These are phyloP conservation scores for Wickerhamomyces pijperi DNA, from an alignment of 805 yeast species.

Conservation along the genomic window DNA sequence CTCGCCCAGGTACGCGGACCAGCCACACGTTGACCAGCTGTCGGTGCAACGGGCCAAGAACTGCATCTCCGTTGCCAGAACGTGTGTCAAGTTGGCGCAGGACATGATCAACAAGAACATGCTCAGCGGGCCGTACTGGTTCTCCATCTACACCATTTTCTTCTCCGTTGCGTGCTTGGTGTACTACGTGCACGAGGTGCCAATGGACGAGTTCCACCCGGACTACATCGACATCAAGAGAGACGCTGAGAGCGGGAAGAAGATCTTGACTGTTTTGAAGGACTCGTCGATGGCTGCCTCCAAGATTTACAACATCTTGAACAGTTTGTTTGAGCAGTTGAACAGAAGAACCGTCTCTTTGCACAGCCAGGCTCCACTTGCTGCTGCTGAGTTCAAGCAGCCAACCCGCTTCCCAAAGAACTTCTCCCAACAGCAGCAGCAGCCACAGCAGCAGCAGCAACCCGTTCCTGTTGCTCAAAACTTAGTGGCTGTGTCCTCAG, in stretches of 20 bases:
- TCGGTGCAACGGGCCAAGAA: slow-evolving; percentile 68
- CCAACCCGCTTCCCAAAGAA: slow-evolving; percentile 2
- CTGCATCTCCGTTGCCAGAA: slow-evolving; percentile 75
- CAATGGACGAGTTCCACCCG: slow-evolving; percentile 31
- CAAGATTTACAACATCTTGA: slow-evolving; percentile 69
- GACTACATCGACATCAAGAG: slow-evolving; percentile 49
- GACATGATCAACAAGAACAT: slow-evolving; percentile 66
- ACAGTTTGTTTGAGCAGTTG: slow-evolving; percentile 68
- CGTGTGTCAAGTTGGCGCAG: slow-evolving; percentile 70
- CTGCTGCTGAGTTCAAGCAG: slow-evolving; percentile 1
- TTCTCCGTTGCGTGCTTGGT: slow-evolving; percentile 82
- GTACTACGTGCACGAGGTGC: slow-evolving; percentile 58
- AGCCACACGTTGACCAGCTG: slow-evolving; percentile 35
- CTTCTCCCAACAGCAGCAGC: slow-evolving; percentile 5
- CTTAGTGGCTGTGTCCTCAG: slow-evolving; percentile 9
- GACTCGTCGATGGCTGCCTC: slow-evolving; percentile 69
- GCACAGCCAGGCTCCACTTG: slow-evolving; percentile 17
- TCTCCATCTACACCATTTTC: slow-evolving; percentile 79
- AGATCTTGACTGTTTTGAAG: slow-evolving; percentile 58
- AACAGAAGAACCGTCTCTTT: slow-evolving; percentile 57
- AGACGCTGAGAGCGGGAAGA: slow-evolving; percentile 77
- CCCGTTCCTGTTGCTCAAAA: slow-evolving; percentile 19
- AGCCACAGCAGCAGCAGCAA: slow-evolving; percentile 1
- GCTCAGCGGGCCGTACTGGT: slow-evolving; percentile 84
- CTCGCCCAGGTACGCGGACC: slow-evolving; percentile 36